Conservation (phyloP, 2,329 filamentous ascomycete species). For the Lachnellula occidentalis region DNA sequence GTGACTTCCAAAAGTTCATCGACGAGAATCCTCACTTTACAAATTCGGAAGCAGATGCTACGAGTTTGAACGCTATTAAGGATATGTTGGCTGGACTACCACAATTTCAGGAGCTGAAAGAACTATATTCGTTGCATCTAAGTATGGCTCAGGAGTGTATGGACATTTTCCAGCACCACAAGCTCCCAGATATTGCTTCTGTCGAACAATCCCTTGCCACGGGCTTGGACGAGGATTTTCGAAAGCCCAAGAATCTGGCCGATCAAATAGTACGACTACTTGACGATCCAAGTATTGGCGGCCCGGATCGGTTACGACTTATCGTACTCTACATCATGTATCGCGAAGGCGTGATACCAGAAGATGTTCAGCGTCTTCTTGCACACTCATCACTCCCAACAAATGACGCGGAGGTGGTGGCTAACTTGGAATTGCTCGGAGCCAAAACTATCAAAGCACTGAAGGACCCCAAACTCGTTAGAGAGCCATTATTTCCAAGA, state of each 20-base stretch:
- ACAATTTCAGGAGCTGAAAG: slow-evolving; percentile 93
- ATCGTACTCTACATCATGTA: slow-evolving; percentile 83
- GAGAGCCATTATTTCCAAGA: slow-evolving; percentile 65
- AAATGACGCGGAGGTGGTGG: slow-evolving; percentile 65
- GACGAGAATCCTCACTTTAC: slow-evolving; percentile 89
- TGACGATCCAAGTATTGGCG: slow-evolving; percentile 71
- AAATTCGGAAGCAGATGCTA: slow-evolving; percentile 61
- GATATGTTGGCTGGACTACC: slow-evolving; percentile 95
- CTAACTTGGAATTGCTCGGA: slow-evolving; percentile 77
- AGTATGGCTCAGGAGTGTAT: slow-evolving; percentile 98
- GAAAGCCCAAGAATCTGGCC: slow-evolving; percentile 83
- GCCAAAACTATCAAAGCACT: slow-evolving; percentile 65
- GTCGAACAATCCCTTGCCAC: slow-evolving; percentile 89
- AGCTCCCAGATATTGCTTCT: slow-evolving; percentile 79
- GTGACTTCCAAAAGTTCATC: slow-evolving; percentile 88
- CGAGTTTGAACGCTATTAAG: slow-evolving; percentile 84
- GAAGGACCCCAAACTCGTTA: slow-evolving; percentile 66
- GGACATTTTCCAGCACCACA: slow-evolving; percentile 81
- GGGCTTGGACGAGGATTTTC: slow-evolving; percentile 85
- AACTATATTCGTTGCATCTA: slow-evolving; percentile 87
- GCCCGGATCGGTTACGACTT: slow-evolving; percentile 74
- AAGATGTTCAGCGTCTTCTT: slow-evolving; percentile 80
- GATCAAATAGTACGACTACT: slow-evolving; percentile 82
- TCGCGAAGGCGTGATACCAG: slow-evolving; percentile 74
- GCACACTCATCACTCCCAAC: slow-evolving; percentile 75